Base-by-base conservation (phyloP, 2,329 filamentous ascomycete species). In the Tolypocladium paradoxum region DNA sequence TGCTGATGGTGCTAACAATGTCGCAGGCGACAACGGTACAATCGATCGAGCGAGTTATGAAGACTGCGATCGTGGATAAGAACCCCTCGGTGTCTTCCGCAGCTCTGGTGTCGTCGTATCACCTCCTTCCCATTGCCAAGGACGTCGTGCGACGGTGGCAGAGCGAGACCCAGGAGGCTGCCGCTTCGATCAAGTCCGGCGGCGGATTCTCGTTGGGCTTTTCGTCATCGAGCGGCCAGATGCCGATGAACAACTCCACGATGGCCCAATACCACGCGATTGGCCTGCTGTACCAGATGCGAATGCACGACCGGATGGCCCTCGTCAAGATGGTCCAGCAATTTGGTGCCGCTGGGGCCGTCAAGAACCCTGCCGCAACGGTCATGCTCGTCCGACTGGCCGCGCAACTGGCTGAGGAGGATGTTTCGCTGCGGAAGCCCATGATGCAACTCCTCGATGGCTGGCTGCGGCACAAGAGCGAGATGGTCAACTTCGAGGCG, bases 261-360 rank as follows among this genome's bases (percentile, higher is more conserved):
- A 97, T 97, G 90, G 88, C 90, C 54, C 93, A 99, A 70, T 99
- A 99, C 71, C 93, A 99, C 70, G 93, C 93, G 58, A 96, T 99
- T 74, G 93, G 93, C 58, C 81, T 99, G 52, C 74, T 99, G 46
- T 99, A 97, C 71, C 92, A 97, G 73, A 97, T 97, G 90, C 87
- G 93, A 65, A 87, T 87, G 64, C 91, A 96, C 70, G 93, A 99
- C 70, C 84, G 93, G 64, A 99, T 99, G 93, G 91, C 93, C 24
- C 75, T 99, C 62, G 92, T 97, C 56, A 99, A 99, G 81, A 97
- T 99, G 93, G 92, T 99, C n/a, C 93, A 99, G 75, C 93, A 99
- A 70, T 97, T 96, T 68, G 90, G 90, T 51, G 85, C 86, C 51
- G 83, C 90, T 18, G 93, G 93, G 54, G 90, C 90, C 12, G 86